Conservation (phyloP, 2,329 filamentous ascomycete genomes). For the Phaeosphaeriaceae sp. region DNA sequence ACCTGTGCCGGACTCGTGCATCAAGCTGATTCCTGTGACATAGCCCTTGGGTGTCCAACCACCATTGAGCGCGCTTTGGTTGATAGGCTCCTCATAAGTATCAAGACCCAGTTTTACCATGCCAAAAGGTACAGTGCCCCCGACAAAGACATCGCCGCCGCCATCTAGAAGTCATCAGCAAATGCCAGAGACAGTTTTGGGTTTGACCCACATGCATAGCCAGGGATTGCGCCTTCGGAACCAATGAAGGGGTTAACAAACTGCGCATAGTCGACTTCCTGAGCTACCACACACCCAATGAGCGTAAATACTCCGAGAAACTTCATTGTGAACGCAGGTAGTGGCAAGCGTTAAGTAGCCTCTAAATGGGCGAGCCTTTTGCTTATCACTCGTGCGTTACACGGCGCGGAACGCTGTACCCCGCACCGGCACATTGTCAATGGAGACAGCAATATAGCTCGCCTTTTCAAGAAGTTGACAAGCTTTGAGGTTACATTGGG, state of each 20-base stretch:
- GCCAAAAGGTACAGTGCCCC: conserved; percentile 46
- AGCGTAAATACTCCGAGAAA: conserved; percentile 2
- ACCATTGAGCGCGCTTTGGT: conserved; percentile 48
- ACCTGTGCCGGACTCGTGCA: conserved; percentile 48
- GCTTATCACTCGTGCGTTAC: conserved; percentile 1
- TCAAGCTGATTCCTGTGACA: conserved; percentile 49
- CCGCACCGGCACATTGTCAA: conserved; percentile 20
- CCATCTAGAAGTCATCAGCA: conserved; percentile 35
- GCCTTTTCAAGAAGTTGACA: conserved; percentile 7
- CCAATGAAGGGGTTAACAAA: conserved; percentile 57
- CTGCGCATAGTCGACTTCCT: conserved; percentile 39
- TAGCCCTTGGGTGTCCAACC: conserved; percentile 50
- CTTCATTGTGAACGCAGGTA: background rate
- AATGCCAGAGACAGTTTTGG: background rate
- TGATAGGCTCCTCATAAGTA: conserved; percentile 45
- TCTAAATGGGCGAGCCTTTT: background rate
- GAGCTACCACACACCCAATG: conserved; percentile 6
- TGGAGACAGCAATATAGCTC: background rate
- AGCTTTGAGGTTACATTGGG: conserved; percentile 32
- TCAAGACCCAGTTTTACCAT: conserved; percentile 52
- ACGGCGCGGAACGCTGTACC: conserved; percentile 10
- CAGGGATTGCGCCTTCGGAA: conserved; percentile 53
- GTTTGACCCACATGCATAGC: conserved; percentile 40
- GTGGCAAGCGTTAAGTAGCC: background rate
- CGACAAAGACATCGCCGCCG: conserved; percentile 50